Evolutionary conservation across 2,329 filamentous ascomycete genomes (phyloP).

Genomic region (Talaromyces sp.): DNA sequence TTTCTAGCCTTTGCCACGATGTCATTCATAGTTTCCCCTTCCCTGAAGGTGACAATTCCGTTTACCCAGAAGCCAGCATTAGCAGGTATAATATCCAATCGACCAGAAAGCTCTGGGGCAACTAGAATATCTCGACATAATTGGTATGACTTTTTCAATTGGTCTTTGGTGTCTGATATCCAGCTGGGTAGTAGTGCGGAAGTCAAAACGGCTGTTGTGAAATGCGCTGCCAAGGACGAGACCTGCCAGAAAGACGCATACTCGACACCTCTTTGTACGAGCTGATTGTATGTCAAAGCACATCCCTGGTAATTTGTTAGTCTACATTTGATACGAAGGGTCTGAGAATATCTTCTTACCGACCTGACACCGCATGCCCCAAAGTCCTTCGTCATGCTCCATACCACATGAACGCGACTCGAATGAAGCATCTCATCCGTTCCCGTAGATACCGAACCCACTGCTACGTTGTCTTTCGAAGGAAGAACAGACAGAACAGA

Average conservation of each 20-base stretch:
- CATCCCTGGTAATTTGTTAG: not conserved
- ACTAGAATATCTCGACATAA: not conserved
- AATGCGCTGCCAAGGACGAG: not conserved
- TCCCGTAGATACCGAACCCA: not conserved
- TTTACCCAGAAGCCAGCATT: conserved; percentile 2
- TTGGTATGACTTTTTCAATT: too few relatives aligned
- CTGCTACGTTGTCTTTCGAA: too few relatives aligned
- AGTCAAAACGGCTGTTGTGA: not conserved
- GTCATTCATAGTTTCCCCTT: not conserved
- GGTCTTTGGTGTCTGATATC: not conserved
- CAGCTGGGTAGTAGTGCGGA: not conserved
- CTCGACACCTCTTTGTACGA: not conserved
- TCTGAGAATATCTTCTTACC: too few relatives aligned
- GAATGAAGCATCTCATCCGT: not conserved
- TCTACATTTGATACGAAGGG: not conserved
- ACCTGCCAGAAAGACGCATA: not conserved
- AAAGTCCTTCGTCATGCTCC: conserved; percentile 2
- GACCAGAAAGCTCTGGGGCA: not conserved
- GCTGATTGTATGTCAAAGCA: not conserved
- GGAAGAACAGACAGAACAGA: not conserved
- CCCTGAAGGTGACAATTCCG: not conserved
- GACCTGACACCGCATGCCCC: conserved; percentile 1
- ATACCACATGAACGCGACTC: not conserved
- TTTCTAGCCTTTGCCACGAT: too few relatives aligned
- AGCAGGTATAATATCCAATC: not conserved